Percentiles rank a stretch among this genome's conserved stretches.
Conservation (phyloP, 1,284 basidiomycete genomes). For the Ganoderma meredithae region DNA sequence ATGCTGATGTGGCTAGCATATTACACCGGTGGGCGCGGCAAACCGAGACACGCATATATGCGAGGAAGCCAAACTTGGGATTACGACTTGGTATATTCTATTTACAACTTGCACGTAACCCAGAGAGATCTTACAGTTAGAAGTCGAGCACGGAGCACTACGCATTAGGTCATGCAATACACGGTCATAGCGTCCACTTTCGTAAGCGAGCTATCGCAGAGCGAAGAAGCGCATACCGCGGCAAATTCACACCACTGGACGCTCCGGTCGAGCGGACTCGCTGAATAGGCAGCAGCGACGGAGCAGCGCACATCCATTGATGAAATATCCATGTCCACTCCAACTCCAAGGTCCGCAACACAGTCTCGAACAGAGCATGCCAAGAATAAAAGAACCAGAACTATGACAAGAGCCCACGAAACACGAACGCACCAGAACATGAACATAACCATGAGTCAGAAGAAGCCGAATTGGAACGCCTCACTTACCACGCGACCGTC, state of each 20-base stretch:
- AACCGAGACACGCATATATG: not conserved
- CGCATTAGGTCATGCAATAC: constrained; percentile 2
- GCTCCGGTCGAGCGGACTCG: constrained; percentile 1
- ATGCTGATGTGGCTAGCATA: not conserved
- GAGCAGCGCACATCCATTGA: not conserved
- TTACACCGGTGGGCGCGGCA: not conserved
- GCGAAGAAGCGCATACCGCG: constrained; percentile 8
- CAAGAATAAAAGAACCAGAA: not conserved
- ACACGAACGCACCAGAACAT: not conserved
- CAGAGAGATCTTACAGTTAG: not conserved
- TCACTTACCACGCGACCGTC: not conserved
- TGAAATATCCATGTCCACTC: not conserved
- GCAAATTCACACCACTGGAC: constrained; percentile 5
- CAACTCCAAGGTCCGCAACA: not conserved
- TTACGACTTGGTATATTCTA: not conserved
- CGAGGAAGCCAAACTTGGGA: not conserved
- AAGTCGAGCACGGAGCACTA: constrained; percentile 4
- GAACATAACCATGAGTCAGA: not conserved
- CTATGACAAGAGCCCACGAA: not conserved
- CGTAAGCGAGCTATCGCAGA: constrained; percentile 1
- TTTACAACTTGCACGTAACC: not conserved
- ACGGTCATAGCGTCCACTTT: not conserved
- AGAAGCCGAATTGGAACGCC: not conserved
- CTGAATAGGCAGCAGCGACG: not conserved
- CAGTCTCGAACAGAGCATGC: not conserved